These are phyloP conservation scores for Penicillium cinerascens DNA, from an alignment of 495 filamentous ascomycete genomes.

Conservation along the genomic window DNA sequence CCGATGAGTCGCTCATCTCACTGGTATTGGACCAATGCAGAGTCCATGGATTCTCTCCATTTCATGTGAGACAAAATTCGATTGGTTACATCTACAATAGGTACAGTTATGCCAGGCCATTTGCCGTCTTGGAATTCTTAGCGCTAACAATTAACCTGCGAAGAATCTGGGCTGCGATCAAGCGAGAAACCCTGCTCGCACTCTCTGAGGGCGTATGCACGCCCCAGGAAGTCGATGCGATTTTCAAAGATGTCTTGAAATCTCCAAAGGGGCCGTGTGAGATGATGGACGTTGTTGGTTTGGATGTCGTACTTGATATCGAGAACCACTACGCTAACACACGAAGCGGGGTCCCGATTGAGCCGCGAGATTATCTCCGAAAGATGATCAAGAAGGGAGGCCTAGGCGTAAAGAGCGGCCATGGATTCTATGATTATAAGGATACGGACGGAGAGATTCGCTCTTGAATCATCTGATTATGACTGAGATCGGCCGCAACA, in stretches of 20 bases:
- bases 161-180: slow-evolving; percentile 43
- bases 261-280: slow-evolving; percentile 37
- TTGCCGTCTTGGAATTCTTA: neutral
- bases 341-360: slow-evolving; percentile 17
- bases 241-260: slow-evolving; percentile 38
- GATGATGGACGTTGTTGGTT: slow-evolving; percentile 40
- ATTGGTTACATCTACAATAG: slow-evolving; percentile 42
- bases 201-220: slow-evolving; percentile 32
- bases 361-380: slow-evolving; percentile 19
- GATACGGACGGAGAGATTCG: too few relatives aligned
- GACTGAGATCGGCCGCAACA: too few relatives aligned
- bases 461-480: too few relatives aligned
- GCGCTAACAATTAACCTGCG: neutral
- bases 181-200: slow-evolving; percentile 33
- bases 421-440: slow-evolving; percentile 33
- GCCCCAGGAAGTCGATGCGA: slow-evolving; percentile 34
- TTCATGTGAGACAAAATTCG: slow-evolving; percentile 32
- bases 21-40: slow-evolving; percentile 23
- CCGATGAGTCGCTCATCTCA: slow-evolving; percentile 23
- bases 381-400: slow-evolving; percentile 24
- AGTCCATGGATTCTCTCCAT: slow-evolving; percentile 36
- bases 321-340: slow-evolving; percentile 36
- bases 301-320: slow-evolving; percentile 39
- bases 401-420: slow-evolving; percentile 30
- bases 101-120: slow-evolving; percentile 6